A percentile compares a stretch with the other conserved stretches of the same genome.
These are phyloP conservation scores for Sordariomycetes sp. DNA, from an alignment of 2,329 filamentous ascomycete genomes.

Conservation along the genomic window DNA sequence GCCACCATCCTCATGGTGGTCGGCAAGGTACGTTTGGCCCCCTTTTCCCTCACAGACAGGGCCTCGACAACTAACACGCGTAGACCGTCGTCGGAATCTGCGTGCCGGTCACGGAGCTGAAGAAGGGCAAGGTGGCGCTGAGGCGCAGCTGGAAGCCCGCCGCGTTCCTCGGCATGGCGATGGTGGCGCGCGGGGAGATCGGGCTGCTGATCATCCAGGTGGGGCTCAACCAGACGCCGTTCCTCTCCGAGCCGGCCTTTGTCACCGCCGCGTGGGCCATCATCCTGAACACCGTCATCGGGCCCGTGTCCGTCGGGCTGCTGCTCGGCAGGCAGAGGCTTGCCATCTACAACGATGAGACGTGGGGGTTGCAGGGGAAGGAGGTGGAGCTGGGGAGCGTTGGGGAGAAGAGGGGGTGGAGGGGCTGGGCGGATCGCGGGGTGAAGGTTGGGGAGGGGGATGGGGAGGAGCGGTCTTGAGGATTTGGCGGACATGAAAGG, in stretches of 20 bases:
- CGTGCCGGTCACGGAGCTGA: slow-evolving; percentile 20
- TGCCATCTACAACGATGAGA: slow-evolving; percentile 7
- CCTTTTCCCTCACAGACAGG: neutral
- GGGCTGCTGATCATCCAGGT: slow-evolving; percentile 40
- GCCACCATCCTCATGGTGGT: slow-evolving; percentile 45
- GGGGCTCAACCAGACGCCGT: slow-evolving; percentile 21
- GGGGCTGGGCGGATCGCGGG: slow-evolving; percentile 1
- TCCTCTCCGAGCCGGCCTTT: slow-evolving; percentile 42
- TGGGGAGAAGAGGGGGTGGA: neutral
- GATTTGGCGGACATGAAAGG: neutral
- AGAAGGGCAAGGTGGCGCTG: slow-evolving; percentile 3
- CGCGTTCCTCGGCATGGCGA: slow-evolving; percentile 43
- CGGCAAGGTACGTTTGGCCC: slow-evolving; percentile 17
- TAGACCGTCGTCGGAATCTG: slow-evolving; percentile 10
- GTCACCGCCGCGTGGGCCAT: slow-evolving; percentile 46
- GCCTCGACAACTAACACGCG: neutral
- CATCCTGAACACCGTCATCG: slow-evolving; percentile 42
- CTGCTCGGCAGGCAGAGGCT: slow-evolving; percentile 20
- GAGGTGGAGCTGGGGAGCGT: neutral
- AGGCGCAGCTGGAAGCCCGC: slow-evolving; percentile 33
- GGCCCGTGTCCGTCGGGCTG: slow-evolving; percentile 38
- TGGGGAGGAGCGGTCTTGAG: neutral
- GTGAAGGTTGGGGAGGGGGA: neutral
- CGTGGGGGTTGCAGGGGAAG: slow-evolving; percentile 9
- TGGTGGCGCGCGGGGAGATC: slow-evolving; percentile 51